Base-by-base conservation (phyloP, 805 yeast genomes). In the Candida corydali region DNA sequence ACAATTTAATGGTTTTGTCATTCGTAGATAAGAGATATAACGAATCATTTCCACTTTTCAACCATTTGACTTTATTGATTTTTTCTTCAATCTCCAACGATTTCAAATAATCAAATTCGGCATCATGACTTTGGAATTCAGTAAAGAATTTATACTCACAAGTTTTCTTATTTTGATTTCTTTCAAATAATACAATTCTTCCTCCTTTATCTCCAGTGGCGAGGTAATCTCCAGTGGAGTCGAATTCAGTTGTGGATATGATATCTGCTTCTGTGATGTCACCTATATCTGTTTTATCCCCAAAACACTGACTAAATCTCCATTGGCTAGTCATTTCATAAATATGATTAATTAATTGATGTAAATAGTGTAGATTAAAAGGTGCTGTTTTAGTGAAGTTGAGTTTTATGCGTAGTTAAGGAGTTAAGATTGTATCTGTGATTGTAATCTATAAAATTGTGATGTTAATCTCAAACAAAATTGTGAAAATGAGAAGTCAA, bases 131-230 rank as follows among this genome's bases (percentile, higher is more conserved):
- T 69, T 93, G 99, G 63, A 93, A 93, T 61, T 93, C 99, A 15
- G 98, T 93, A 55, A 86, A 82, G 64, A 93, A 93, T 54, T 87
- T 80, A 66, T 93, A 94, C 61, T 94, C 98, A 61, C 97, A 89
- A 39, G 51, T 54, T 61, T 80, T 78, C 53, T 79, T 79, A 47
- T 66, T 63, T 47, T 76, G 81, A 59, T 86, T 88, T 51, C 98
- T 76, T 61, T 93, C 98, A 61, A 93, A 93, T 37, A 93, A 63
- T 11, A 93, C 99, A 28, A 93, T 97, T 46, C 99, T 76, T 19
- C 99, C 99, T 37, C 99, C 99, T 55, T 89, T 81, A 65, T 93
- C 99, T 44, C 99, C 99, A 1, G 98, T 93, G 42, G 98, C 99
- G 40, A 93, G 68, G 55, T 82, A 93, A 56, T 93, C 88, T 34